Conservation (phyloP, 2,329 filamentous ascomycete genomes). For the Malbranchea zuffiana region DNA sequence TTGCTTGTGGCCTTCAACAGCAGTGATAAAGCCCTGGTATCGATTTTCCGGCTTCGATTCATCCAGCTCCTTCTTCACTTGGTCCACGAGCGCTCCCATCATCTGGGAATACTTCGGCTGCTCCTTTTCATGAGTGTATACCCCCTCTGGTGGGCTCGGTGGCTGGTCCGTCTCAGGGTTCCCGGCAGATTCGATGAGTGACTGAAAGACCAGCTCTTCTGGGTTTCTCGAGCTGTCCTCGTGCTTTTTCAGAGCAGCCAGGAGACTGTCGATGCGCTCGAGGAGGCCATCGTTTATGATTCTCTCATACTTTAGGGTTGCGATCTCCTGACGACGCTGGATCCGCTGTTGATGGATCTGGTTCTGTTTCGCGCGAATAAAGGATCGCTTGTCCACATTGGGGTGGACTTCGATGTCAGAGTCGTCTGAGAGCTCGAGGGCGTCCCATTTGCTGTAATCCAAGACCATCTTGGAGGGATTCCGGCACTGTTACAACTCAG, state of each 20-base stretch:
- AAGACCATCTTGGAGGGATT: constrained; percentile 40
- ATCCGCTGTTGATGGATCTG: constrained; percentile 89
- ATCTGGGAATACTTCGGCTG: constrained; percentile 87
- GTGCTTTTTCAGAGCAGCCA: constrained; percentile 63
- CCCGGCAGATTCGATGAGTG: constrained; percentile 70
- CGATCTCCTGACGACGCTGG: constrained; percentile 78
- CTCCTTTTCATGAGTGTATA: constrained; percentile 62
- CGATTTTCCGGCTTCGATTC: constrained; percentile 58
- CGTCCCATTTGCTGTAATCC: constrained; percentile 58
- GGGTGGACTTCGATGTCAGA: constrained; percentile 97
- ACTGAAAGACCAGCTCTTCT: constrained; percentile 77
- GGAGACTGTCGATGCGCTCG: constrained; percentile 66
- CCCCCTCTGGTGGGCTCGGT: constrained; percentile 62
- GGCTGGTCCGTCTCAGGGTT: constrained; percentile 62
- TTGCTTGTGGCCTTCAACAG: constrained; percentile 62
- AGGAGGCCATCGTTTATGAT: constrained; percentile 87
- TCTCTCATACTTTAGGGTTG: constrained; percentile 78
- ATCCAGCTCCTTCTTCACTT: constrained; percentile 77
- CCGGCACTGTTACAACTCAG: no score
- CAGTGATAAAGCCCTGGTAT: constrained; percentile 65
- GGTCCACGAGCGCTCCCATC: constrained; percentile 92
- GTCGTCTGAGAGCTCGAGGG: constrained; percentile 93
- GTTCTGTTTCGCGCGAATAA: constrained; percentile 94
- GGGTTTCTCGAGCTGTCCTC: constrained; percentile 54
- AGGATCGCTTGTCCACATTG: constrained; percentile 96